Base-by-base conservation (phyloP, 768 basidiomycete species). In the Naganishia kalamii region DNA sequence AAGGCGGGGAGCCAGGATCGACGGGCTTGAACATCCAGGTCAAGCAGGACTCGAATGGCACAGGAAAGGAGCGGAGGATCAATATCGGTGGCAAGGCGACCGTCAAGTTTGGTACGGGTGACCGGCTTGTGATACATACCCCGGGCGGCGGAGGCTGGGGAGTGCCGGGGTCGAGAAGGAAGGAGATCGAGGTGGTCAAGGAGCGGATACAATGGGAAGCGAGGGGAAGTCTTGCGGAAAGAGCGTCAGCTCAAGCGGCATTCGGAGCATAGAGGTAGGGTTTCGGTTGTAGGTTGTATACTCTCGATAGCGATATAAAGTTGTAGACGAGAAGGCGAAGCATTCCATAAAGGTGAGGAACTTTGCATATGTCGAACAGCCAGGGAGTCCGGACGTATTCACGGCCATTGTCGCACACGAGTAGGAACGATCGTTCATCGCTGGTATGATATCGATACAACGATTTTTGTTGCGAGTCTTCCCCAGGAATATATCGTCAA, bases 121-220 rank as follows among this genome's bases (percentile, higher is more conserved):
- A 96, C 73, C 81, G 82, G 54, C 75, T 96, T 65, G 70, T 87
- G 4, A 60, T 62, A 52, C 86, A 92, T 79, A 93, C 92, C 0
- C 92, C 92, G 0, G 92, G 92, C 0, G 92, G 87, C 10, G 92
- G 92, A 7, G 92, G 86, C 2, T 94, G 88, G 88, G 92, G 92
- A 0, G 35, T 52, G 7, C 64, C 69, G 7, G 72, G 75, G 0
- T 70, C 64, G 1, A 41, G n/a, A 35, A 33, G 54, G 8, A 21
- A 33, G n/a, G 63, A 69, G 48, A 21, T 51, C 49, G 65, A 68
- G 67, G 65, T 68, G 50, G 59, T 62, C 33, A 64, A 68, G 63
- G 51, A 61, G 30, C 69, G 69, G 59, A 60, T 29, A 12, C 68
- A 65, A 21, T 77, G 73, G 74, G 73, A 73, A 57, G 49, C 74